These are phyloP conservation scores for Kwoniella botswanensis DNA, from an alignment of 768 basidiomycete genomes.

Conservation along the genomic window DNA sequence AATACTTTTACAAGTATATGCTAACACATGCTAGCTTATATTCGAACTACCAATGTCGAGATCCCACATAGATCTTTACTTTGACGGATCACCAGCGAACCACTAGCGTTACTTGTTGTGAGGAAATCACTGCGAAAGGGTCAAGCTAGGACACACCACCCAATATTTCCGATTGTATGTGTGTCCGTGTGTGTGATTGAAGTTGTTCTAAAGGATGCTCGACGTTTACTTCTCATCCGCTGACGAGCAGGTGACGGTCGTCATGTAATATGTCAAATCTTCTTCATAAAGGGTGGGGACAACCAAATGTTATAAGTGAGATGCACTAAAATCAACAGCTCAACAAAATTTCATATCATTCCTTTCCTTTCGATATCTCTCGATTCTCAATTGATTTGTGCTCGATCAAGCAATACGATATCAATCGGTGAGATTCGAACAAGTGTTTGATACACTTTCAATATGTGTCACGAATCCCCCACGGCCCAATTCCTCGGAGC, in stretches of 20 bases:
- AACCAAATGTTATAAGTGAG: no score
- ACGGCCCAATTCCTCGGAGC: slow-evolving; percentile 35
- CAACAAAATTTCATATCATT: no score
- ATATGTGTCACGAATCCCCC: slow-evolving; percentile 41
- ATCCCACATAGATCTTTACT: neutral
- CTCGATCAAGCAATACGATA: no score
- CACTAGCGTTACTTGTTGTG: neutral
- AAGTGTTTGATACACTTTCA: neutral
- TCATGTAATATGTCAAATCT: neutral
- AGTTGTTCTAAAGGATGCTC: neutral
- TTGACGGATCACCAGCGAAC: neutral
- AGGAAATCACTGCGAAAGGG: neutral
- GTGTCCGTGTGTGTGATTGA: neutral
- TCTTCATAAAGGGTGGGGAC: no score
- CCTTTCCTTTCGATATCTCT: no score
- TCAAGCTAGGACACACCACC: no score
- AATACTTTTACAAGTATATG: no score
- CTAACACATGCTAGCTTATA: neutral
- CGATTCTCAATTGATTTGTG: no score
- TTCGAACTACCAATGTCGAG: neutral
- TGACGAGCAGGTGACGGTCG: neutral
- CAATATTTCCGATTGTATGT: neutral
- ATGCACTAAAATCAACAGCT: no score
- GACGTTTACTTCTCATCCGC: neutral
- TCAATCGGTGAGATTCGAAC: no score